Conservation (phyloP, 306 rosid genomes). For the Quercus dentata region DNA sequence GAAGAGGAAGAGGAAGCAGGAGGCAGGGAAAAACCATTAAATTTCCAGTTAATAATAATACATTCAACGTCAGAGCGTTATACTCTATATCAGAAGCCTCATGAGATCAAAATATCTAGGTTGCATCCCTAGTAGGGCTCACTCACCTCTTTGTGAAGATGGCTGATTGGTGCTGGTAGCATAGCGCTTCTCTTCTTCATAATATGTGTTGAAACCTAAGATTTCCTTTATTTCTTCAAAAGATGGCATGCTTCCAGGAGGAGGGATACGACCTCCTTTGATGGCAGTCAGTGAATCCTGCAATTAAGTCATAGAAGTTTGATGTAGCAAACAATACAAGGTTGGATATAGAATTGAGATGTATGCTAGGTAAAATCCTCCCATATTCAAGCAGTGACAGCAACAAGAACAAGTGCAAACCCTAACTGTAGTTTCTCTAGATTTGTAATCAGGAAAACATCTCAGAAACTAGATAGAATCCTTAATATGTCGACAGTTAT, state of each 20-base stretch:
- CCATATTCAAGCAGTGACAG: neutral
- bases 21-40: neutral
- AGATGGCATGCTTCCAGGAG: slow-evolving; percentile 94
- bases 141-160: slow-evolving; percentile 59
- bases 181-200: slow-evolving; percentile 91
- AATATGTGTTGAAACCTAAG: slow-evolving; percentile 79
- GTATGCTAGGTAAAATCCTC: neutral
- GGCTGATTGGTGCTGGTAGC: slow-evolving; percentile 41
- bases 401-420: neutral
- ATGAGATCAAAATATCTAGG: slow-evolving; percentile 5
- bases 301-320: slow-evolving; percentile 23
- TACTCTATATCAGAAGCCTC: slow-evolving; percentile 13
- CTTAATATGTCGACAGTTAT: neutral
- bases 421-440: neutral
- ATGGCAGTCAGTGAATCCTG: slow-evolving; percentile 83
- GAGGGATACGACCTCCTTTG: slow-evolving; percentile 89
- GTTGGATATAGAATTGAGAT: neutral
- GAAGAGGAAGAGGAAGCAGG: neutral
- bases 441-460: neutral
- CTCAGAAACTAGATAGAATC: neutral
- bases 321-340: neutral
- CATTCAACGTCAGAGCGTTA: slow-evolving; percentile 5
- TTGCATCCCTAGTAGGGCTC: neutral
- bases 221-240: slow-evolving; percentile 87
- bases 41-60: slow-evolving; percentile 1